Base-by-base conservation (phyloP, 2,329 filamentous ascomycete genomes). In the Simplicillium sp. region DNA sequence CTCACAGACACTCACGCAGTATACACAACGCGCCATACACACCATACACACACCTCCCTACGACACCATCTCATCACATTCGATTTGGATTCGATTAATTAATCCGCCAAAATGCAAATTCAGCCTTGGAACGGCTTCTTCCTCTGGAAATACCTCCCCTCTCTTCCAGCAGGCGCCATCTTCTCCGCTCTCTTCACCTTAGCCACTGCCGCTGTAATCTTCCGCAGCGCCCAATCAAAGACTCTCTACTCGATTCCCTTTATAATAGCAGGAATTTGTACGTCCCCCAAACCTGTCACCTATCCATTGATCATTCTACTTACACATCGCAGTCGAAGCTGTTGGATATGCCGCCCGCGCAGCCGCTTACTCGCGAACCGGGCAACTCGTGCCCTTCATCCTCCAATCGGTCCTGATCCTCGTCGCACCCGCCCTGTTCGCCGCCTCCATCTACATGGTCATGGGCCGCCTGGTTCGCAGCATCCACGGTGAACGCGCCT, bases 201-300 rank as follows among this genome's bases (percentile, higher is more conserved):
- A 6, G 50, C 64, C 6, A 69, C 71, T 2, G 37, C 62, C 0
- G 67, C 66, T 7, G 49, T 68, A 29, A 53, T 68, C 4, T 70
- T 58, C 48, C 64, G 65, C 34, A 56, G 74, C 31, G 49, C 63
- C 15, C 63, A 58, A 35, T 64, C 62, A 3, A 58, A 61, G 35
- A 67, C 68, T 18, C 73, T 65, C 62, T 77, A 72, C 50, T 72
- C 69, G 50, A 59, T 67, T 12, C 61, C 68, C 1, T 71, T 75
- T 45, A 48, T 65, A 11, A 46, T 71, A 6, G 72, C 70, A 11
- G 67, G 65, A 17, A 16, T 66, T 3, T 67, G 71, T 73, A 62
- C 44, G 71, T 60, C 8, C 12, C 16, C 2, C 15, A 11, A 11
- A 12, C 34, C 16, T 18, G n/a, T n/a, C 14, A 14, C n/a, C 17